Conservation (phyloP, 1,284 basidiomycete species). For the Cryptococcus maquisensis region DNA sequence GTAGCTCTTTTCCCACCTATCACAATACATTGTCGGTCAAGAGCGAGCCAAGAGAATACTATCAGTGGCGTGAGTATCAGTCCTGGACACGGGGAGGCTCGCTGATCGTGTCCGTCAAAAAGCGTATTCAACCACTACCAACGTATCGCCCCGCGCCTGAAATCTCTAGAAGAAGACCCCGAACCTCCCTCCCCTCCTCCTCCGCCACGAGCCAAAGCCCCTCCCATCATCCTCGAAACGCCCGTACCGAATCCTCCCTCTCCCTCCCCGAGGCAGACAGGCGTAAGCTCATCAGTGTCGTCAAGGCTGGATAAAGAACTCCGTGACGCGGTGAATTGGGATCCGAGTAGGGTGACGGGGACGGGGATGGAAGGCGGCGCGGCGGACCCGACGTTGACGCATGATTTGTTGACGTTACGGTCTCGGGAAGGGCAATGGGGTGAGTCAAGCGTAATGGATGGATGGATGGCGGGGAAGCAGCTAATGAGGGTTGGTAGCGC, state of each 20-base stretch:
- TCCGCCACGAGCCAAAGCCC: conserved; percentile 28
- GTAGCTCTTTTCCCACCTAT: conserved; percentile 78
- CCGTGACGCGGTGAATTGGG: conserved; percentile 7
- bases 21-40: conserved; percentile 88
- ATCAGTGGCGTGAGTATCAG: conserved; percentile 69
- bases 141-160: conserved; percentile 54
- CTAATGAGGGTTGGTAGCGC: conserved; percentile 25
- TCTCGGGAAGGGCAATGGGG: conserved; percentile 40
- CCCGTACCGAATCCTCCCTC: conserved; percentile 2
- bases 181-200: not conserved
- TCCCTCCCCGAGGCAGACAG: not conserved
- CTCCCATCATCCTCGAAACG: conserved; percentile 10
- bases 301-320: not conserved
- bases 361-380: conserved; percentile 27
- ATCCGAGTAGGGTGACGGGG: conserved; percentile 18
- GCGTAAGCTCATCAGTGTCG: not conserved
- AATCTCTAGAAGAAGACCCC: conserved; percentile 48
- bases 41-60: conserved; percentile 87
- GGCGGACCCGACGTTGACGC: conserved; percentile 37
- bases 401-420: conserved; percentile 24
- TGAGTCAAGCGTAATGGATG: conserved; percentile 28
- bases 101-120: not conserved
- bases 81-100: too few species aligned
- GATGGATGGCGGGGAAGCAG: not conserved
- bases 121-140: conserved; percentile 93